These are phyloP conservation scores for Coriaria nepalensis DNA, from an alignment of 306 rosid genomes.

Conservation along the genomic window DNA sequence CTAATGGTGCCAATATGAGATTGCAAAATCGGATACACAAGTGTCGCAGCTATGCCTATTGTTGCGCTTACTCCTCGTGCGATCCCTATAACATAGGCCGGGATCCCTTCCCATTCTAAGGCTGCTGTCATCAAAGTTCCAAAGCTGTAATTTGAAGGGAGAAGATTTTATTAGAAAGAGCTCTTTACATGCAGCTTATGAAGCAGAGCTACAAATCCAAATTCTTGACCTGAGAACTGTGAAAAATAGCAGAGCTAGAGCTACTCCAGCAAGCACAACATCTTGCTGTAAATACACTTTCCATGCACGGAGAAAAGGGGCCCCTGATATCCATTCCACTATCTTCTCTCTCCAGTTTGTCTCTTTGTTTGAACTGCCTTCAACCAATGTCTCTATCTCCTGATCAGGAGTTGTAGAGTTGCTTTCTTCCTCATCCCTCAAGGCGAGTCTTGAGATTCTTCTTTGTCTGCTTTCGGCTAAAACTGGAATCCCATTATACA, in stretches of 20 bases:
- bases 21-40: slow-evolving; percentile 48
- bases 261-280: slow-evolving; percentile 64
- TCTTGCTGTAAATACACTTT: slow-evolving; percentile 61
- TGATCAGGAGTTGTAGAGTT: slow-evolving; percentile 10
- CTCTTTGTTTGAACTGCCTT: slow-evolving; percentile 6
- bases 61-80: slow-evolving; percentile 60
- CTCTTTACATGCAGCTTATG: too few relatives aligned
- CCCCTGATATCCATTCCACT: slow-evolving; percentile 17
- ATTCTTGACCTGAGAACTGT: slow-evolving; percentile 70
- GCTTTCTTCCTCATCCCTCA: slow-evolving; percentile 15
- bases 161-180: slow-evolving; percentile 4
- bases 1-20: slow-evolving; percentile 44
- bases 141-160: slow-evolving; percentile 31
- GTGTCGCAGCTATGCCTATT: slow-evolving; percentile 65
- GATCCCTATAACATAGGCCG: slow-evolving; percentile 59
- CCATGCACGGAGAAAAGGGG: slow-evolving; percentile 62
- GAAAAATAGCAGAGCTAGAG: slow-evolving; percentile 67
- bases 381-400: slow-evolving; percentile 22
- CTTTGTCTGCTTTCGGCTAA: slow-evolving; percentile 42
- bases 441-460: slow-evolving; percentile 28
- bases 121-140: slow-evolving; percentile 91
- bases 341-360: slow-evolving; percentile 18
- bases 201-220: neutral
- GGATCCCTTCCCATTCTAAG: slow-evolving; percentile 79
- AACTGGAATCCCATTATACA: slow-evolving; percentile 62